Evolutionary conservation across 257 asterid genomes (phyloP), one percentile per base, ranked within the genome.

Genomic region (Solanum sparsipilum): DNA sequence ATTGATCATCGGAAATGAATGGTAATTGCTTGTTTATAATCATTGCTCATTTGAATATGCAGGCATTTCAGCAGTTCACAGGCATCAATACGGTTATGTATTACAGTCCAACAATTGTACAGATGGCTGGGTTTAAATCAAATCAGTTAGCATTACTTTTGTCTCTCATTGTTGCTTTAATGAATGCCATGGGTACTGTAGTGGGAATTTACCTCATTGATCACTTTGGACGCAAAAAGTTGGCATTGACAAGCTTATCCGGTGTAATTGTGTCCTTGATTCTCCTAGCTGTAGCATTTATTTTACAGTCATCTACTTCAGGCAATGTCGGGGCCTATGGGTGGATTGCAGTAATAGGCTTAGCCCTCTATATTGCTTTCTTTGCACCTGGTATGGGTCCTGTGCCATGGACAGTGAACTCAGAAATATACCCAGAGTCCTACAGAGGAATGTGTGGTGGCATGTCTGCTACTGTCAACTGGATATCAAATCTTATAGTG

Each of bases 321-420:
- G 27, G 36, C 1, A 87, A 60, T 23, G 35, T 39, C 16, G 93
- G 91, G 20, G 72, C 88, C 38, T 94, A 92, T 31, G 99, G 99
- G 39, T 93, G 98, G 99, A 86, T 95, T 39, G 98, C 99, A 0
- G 92, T 96, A 27, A 29, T 88, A 68, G 99, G 99, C 31, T 89
- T 96, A 90, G 95, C 92, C 39, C 97, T 94, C 35, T 96, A 95
- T 67, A 94, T 96, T 7, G 90, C 98, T 12, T 94, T 91, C 90
- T 96, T 95, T 63, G 86, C 99, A 12, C 99, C 99, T 0, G 98
- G 99, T 39, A 94, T 96, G 99, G 98, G 99, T 27, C 95, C 98
- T 3, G 99, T 95, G 8, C 99, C 99, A 1, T 96, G 99, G 99
- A 91, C 99, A 1, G 93, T 96, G 85, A 96, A 95, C 93, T 95